Percentiles rank a stretch among this genome's conserved stretches.
phyloP scores from a whole-genome alignment of 345 rosid species.

The Citrus mangshanensis region DNA sequence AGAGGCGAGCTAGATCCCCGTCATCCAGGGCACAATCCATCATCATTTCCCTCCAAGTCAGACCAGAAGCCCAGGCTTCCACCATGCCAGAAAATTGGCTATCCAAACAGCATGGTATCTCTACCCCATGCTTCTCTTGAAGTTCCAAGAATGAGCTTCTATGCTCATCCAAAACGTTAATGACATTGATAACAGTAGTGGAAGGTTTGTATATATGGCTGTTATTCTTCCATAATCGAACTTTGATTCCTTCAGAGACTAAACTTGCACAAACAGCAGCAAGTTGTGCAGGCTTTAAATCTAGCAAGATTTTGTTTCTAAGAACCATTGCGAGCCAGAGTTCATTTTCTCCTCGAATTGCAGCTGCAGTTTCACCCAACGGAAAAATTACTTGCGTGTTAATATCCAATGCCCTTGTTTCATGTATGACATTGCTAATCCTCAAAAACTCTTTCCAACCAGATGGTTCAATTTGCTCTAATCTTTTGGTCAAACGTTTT shows the following conservation, averaged over 20 bases:
- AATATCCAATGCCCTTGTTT: slow-evolving; percentile 72
- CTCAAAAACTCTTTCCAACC: slow-evolving; percentile 96
- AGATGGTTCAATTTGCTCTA: slow-evolving; percentile 87
- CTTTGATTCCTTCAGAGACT: slow-evolving; percentile 89
- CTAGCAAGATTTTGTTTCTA: slow-evolving; percentile 59
- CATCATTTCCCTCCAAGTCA: slow-evolving; percentile 92
- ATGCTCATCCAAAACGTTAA: slow-evolving; percentile 62
- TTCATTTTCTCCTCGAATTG: slow-evolving; percentile 93
- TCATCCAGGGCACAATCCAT: slow-evolving; percentile 98
- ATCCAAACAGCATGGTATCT: slow-evolving; percentile 68
- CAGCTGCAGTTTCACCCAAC: slow-evolving; percentile 92
- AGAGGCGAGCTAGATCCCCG: slow-evolving; percentile 87
- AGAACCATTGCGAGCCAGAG: slow-evolving; percentile 94
- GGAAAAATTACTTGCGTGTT: slow-evolving; percentile 80
- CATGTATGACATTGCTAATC: slow-evolving; percentile 84
- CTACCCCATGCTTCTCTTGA: slow-evolving; percentile 83
- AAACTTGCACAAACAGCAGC: slow-evolving; percentile 79
- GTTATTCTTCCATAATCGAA: slow-evolving; percentile 71
- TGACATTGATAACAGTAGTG: slow-evolving; percentile 42
- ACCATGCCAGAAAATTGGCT: slow-evolving; percentile 96
- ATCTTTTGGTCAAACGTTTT: slow-evolving; percentile 56
- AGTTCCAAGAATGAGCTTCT: slow-evolving; percentile 55
- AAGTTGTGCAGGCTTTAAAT: slow-evolving; percentile 76
- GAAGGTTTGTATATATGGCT: slow-evolving; percentile 73
- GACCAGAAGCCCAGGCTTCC: slow-evolving; percentile 97